Conservation (phyloP, 1,139 yeast genomes). For the Geotrichum bryndzae region DNA sequence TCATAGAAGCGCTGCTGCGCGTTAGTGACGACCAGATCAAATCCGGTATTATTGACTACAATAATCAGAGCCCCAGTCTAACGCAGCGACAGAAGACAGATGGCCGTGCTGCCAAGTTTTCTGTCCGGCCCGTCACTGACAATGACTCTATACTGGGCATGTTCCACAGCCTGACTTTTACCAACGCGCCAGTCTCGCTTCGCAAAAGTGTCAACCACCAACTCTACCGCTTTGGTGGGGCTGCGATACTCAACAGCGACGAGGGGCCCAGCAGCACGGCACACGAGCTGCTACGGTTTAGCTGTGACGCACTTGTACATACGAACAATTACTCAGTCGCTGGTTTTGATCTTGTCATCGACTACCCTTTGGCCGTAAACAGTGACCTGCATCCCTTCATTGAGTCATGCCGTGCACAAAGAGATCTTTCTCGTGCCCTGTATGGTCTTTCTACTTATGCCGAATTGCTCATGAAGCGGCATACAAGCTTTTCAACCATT, state of each 20-base stretch:
- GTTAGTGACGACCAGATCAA: slow-evolving; percentile 1
- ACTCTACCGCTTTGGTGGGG: slow-evolving; percentile 3
- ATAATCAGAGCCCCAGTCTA: not conserved
- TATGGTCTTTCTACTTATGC: slow-evolving; percentile 26
- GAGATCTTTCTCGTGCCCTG: slow-evolving; percentile 22
- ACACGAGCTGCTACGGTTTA: slow-evolving; percentile 19
- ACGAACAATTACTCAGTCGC: slow-evolving; percentile 16
- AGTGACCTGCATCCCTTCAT: slow-evolving; percentile 23
- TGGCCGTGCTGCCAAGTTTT: slow-evolving; percentile 2
- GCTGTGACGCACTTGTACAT: slow-evolving; percentile 16
- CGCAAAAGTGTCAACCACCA: not conserved
- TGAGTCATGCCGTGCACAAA: slow-evolving; percentile 10
- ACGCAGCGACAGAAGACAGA: not conserved
- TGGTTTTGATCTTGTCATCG: slow-evolving; percentile 18
- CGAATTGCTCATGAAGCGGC: slow-evolving; percentile 21
- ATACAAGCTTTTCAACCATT: slow-evolving; percentile 20
- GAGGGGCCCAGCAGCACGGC: not conserved
- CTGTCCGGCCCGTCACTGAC: slow-evolving; percentile 8
- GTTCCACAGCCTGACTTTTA: slow-evolving; percentile 23
- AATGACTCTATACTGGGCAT: slow-evolving; percentile 16
- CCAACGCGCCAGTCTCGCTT: slow-evolving; percentile 1
- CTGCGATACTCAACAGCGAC: slow-evolving; percentile 13
- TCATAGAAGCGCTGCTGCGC: not conserved
- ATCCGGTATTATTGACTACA: not conserved
- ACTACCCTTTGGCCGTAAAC: slow-evolving; percentile 20